Conservation (phyloP, 2,329 filamentous ascomycete genomes). For the Colletotrichum destructivum region DNA sequence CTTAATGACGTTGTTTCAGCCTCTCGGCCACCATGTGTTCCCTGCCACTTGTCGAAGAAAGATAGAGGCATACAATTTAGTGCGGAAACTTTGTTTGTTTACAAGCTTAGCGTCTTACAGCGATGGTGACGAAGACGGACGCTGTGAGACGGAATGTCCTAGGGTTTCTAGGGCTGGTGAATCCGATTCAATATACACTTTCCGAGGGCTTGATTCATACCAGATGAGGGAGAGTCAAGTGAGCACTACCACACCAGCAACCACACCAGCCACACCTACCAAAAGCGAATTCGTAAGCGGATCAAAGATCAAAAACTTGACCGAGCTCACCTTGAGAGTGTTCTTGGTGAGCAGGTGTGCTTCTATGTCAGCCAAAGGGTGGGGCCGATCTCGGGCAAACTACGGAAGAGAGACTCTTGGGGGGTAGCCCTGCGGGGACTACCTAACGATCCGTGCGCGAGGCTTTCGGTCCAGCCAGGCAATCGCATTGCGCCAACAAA, state of each 20-base stretch:
- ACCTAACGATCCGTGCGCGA: constrained; percentile 22
- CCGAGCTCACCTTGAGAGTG: constrained; percentile 6
- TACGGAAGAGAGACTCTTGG: constrained; percentile 22
- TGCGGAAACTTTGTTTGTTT: neutral
- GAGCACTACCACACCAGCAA: neutral
- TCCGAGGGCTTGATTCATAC: neutral
- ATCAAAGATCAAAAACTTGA: neutral
- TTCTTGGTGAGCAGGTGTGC: neutral
- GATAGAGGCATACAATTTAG: neutral
- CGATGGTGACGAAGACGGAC: neutral
- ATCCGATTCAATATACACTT: no score
- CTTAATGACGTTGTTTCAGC: neutral
- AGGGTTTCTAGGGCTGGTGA: neutral
- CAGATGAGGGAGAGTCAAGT: neutral
- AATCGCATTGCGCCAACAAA: constrained; percentile 41
- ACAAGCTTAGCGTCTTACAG: neutral
- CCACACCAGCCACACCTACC: no score
- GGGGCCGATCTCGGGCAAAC: constrained; percentile 38
- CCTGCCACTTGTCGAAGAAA: neutral
- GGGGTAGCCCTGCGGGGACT: constrained; percentile 7
- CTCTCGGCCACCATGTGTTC: neutral
- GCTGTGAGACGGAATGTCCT: neutral
- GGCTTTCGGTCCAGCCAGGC: constrained; percentile 36
- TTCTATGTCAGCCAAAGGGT: neutral
- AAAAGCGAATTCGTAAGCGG: no score